Evolutionary conservation across 176 grass and related monocot species (phyloP).

Genomic region (Raddia guianensis): DNA sequence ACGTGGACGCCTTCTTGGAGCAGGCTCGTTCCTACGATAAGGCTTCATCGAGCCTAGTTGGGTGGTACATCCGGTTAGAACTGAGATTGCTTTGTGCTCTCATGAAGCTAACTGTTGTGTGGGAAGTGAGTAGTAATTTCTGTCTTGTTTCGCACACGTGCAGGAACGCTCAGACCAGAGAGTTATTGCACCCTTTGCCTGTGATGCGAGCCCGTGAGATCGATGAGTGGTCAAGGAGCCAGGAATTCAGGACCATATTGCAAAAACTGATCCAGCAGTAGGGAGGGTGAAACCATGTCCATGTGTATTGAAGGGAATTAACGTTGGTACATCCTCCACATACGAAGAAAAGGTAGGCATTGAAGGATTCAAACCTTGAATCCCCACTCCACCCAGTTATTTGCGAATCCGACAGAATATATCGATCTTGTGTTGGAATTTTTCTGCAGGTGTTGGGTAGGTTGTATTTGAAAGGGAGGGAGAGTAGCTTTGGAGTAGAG

Average conservation of each 20-base stretch:
- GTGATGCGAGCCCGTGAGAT: constrained; percentile 85
- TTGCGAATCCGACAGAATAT: background rate
- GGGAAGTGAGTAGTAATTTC: too few relatives aligned
- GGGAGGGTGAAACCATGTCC: background rate
- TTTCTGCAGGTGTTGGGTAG: background rate
- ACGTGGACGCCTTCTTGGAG: constrained; percentile 90
- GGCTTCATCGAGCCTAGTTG: too few relatives aligned
- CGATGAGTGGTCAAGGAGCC: constrained; percentile 85
- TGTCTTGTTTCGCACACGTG: too few relatives aligned
- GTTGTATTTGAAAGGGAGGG: constrained; percentile 5
- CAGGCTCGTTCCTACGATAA: too few relatives aligned
- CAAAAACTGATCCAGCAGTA: constrained; percentile 40
- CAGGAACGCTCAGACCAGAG: constrained; percentile 87
- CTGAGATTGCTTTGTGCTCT: too few relatives aligned
- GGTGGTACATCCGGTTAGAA: too few relatives aligned
- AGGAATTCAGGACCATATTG: constrained; percentile 60
- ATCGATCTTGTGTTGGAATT: background rate
- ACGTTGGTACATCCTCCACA: background rate
- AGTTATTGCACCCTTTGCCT: constrained; percentile 85
- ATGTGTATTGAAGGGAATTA: background rate
- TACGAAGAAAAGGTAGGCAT: background rate
- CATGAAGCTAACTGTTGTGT: too few relatives aligned
- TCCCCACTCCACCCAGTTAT: background rate
- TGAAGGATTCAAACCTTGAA: background rate
- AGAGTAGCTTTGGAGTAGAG: constrained; percentile 6